These are phyloP conservation scores for Cadophora gregata DNA, from an alignment of 2,329 filamentous ascomycete species.

Conservation along the genomic window DNA sequence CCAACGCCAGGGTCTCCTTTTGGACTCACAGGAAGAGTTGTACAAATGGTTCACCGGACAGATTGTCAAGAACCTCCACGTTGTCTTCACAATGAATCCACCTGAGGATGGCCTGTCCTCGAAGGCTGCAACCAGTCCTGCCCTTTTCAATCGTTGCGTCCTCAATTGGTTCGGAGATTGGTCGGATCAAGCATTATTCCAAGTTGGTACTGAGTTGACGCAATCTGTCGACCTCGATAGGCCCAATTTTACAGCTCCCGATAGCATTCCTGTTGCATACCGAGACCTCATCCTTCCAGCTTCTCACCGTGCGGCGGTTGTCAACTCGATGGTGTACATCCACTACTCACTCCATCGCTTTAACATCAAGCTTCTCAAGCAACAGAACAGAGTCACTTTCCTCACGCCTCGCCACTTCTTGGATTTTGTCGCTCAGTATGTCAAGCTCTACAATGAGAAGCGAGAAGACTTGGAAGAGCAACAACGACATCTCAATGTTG, in stretches of 20 bases:
- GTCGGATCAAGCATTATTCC: slow-evolving; percentile 98
- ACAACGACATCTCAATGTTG: slow-evolving; percentile 96
- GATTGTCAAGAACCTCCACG: slow-evolving; percentile 98
- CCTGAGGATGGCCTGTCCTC: slow-evolving; percentile 93
- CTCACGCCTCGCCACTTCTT: slow-evolving; percentile 96
- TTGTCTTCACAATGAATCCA: slow-evolving; percentile 99
- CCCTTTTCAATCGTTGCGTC: slow-evolving; percentile 98
- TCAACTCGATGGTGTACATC: slow-evolving; percentile 99
- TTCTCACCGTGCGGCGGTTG: slow-evolving; percentile 86
- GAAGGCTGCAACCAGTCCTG: slow-evolving; percentile 96
- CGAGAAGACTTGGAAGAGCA: slow-evolving; percentile 98
- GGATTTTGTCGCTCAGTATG: slow-evolving; percentile 97
- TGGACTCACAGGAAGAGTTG: slow-evolving; percentile 98
- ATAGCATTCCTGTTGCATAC: slow-evolving; percentile 92
- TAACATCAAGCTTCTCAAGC: slow-evolving; percentile 85
- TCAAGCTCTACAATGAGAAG: slow-evolving; percentile 97
- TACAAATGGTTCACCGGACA: slow-evolving; percentile 99
- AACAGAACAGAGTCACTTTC: slow-evolving; percentile 91
- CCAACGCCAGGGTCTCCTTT: slow-evolving; percentile 89
- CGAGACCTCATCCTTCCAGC: slow-evolving; percentile 83
- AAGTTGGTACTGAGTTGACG: slow-evolving; percentile 94
- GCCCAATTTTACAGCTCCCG: slow-evolving; percentile 81
- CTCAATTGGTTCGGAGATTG: slow-evolving; percentile 99
- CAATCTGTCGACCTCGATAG: slow-evolving; percentile 95
- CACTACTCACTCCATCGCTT: slow-evolving; percentile 93